A percentile compares a stretch with the other conserved stretches of the same genome.
Conservation (phyloP, 2,329 filamentous ascomycete species). For the Diaporthe sp. region DNA sequence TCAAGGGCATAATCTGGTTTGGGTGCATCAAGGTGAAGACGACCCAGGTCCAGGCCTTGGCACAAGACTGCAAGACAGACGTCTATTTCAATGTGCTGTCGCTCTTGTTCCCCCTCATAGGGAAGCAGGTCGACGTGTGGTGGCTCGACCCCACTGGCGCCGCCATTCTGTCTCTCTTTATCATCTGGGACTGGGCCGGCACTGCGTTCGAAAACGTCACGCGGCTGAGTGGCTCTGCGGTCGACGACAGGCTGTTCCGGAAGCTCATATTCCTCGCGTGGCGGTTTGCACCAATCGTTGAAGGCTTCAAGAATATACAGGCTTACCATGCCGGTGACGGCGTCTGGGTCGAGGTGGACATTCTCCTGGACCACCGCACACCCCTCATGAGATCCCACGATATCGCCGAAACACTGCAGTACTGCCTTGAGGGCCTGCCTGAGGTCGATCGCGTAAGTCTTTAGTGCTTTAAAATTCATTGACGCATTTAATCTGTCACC, state of each 20-base stretch:
- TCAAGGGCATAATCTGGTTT: slow-evolving; percentile 73
- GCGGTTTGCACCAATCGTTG: slow-evolving; percentile 66
- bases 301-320: slow-evolving; percentile 67
- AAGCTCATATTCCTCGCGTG: slow-evolving; percentile 73
- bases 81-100: slow-evolving; percentile 76
- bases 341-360: slow-evolving; percentile 73
- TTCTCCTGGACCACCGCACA: slow-evolving; percentile 68
- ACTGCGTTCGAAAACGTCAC: slow-evolving; percentile 73
- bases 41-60: slow-evolving; percentile 74
- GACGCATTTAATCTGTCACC: not conserved
- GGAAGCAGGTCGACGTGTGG: slow-evolving; percentile 71
- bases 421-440: slow-evolving; percentile 67
- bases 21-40: slow-evolving; percentile 73
- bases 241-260: slow-evolving; percentile 63
- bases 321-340: slow-evolving; percentile 75
- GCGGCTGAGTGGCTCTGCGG: slow-evolving; percentile 70
- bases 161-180: slow-evolving; percentile 73
- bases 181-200: slow-evolving; percentile 78
- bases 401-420: slow-evolving; percentile 74
- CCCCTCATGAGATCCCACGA: slow-evolving; percentile 69
- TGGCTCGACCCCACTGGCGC: slow-evolving; percentile 77
- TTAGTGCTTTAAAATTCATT: not conserved
- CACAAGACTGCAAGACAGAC: slow-evolving; percentile 75
- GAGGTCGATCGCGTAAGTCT: slow-evolving; percentile 51
- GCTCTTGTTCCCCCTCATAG: slow-evolving; percentile 73